Evolutionary conservation across 192 early-diverging fungal species (phyloP), one percentile per base, ranked within the genome.

Genomic region (Entomortierella beljakovae): DNA sequence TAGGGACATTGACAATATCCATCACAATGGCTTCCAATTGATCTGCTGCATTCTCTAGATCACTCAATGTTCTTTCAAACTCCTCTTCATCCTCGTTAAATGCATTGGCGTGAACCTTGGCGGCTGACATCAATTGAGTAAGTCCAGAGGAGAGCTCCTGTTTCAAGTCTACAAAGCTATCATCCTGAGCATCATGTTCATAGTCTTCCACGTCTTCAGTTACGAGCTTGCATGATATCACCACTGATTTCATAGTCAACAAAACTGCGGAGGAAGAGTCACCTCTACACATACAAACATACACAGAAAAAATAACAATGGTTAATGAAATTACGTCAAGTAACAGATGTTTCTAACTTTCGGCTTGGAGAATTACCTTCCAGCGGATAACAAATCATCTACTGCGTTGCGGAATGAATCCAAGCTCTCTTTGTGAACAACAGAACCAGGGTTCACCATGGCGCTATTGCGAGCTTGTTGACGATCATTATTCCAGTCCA

Each of bases 201-300:
- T 92, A 91, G 11, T 80, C 81, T 37, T 95, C 92, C 9, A 93
- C 88, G 49, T 99, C 94, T 40, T 94, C 93, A 0, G 90, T 92
- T 49, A 99, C 92, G 57, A 87, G 83, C 50, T 92, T 90, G 83
- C 96, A 97, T 0, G 94, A 86, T 37, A 92, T 86, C 32, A 95
- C 92, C 40, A 98, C 89, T 6, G 91, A 79, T 60, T 92, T 91
- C 92, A 96, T 95, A n/a, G 94, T 88, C 32, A 91, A 83, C 38
- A 99, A 76, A 1, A 97, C 94, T 31, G 71, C 75, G 1, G 94
- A 83, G 33, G 92, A 88, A 37, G 87, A 82, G 22, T 94, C 90
- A 1, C 92, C 90, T 57, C 89, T 90, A 62, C 7, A 25, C 32
- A 20, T 35, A 29, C 29, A 51, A 42, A 65, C 6, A 34, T 35